Base-by-base conservation (phyloP, 805 yeast species). In the Pichia kluyveri region DNA sequence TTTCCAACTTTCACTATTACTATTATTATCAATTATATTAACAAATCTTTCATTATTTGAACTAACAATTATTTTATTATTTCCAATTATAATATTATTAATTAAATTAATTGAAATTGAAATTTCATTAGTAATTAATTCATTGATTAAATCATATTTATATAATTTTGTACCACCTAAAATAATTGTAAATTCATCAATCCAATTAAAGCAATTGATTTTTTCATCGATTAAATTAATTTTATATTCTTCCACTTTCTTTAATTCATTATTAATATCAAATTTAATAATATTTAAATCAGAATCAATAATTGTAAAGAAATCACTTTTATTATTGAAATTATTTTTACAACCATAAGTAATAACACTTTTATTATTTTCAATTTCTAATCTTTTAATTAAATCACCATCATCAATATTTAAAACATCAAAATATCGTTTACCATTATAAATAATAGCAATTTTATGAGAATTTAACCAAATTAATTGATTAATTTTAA, bases 31-130 rank as follows among this genome's bases (percentile, higher is more conserved):
- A 59, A 83, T 82, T 37, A 85, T 69, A 61, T 87, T 87, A 54
- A 89, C 73, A 62, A 86, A 88, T 55, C 97, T 75, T 63, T 90
- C 98, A 51, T 82, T 82, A 36, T 70, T 69, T 1, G 96, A 95
- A 34, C 37, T 34, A 14, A 34, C 37, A 15, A 34, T 15, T 10
- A 34, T 34, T 15, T 15, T 34, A 12, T 34, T 14, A 34, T 34
- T 14, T 8, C 15, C 17, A 34, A 34, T 15, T 10, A 34, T 14
- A 14, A 34, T 34, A 12, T 12, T 14, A 15, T 34, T 34, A 15
- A 34, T 34, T 15, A 34, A 34, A 34, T 34, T 12, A 10, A 34
- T 15, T 2, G 37, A 34, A 34, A 34, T 34, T 12, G 37, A 34
- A 34, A 34, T 34, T 15, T 34, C 37, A 34, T 34, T 34, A 8